Evolutionary conservation across 768 basidiomycete genomes (phyloP), one percentile per base, ranked within the genome.

Genomic region (Mrakia gelida): DNA sequence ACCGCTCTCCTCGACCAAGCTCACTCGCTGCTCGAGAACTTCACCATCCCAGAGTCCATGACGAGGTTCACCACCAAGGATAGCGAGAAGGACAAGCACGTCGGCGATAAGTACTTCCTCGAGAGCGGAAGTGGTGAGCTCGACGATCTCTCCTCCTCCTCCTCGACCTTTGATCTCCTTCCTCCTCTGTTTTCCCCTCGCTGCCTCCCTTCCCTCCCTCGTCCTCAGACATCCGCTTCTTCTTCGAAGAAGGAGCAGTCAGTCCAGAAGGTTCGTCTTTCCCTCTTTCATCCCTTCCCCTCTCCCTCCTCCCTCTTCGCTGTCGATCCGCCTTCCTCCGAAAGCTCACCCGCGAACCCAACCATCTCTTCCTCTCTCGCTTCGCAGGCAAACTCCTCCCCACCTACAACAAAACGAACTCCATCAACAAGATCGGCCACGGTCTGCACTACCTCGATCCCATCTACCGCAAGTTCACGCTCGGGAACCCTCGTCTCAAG

Each of bases 81-180:
- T n/a, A 90, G 92, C 78, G 86, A 78, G 52, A 77, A 79, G 23
- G 71, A 88, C 77, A 87, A 90, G 74, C 92, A 94, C 81, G 88
- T 94, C 34, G 95, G 95, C 0, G 95, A 98, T 82, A 90, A 93
- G 45, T 98, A 98, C 84, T 99, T 99, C 82, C 86, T 99, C 68
- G 88, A 86, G 49, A 18, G 16, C 21, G 49, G 49, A 5, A 15
- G 11, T 52, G 49, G 49, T 52, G 49, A 52, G 49, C 49, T 52
- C 38, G 38, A 38, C n/a, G 38, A 38, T 52, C 45, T 9, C 15
- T 49, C 45, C 45, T 49, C 45, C 45, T 52, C 18, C 49, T 21
- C 49, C 49, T 18, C 49, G 45, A 45, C 11, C 45, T 15, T 15
- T 45, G 45, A 45, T 45, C 45, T 45, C 45, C 45, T 13, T 52